A percentile compares a stretch with the other conserved stretches of the same genome.
Evolutionary conservation across 352 stramenopile species (phyloP).

Genomic region (Thalassiosira sp.): DNA sequence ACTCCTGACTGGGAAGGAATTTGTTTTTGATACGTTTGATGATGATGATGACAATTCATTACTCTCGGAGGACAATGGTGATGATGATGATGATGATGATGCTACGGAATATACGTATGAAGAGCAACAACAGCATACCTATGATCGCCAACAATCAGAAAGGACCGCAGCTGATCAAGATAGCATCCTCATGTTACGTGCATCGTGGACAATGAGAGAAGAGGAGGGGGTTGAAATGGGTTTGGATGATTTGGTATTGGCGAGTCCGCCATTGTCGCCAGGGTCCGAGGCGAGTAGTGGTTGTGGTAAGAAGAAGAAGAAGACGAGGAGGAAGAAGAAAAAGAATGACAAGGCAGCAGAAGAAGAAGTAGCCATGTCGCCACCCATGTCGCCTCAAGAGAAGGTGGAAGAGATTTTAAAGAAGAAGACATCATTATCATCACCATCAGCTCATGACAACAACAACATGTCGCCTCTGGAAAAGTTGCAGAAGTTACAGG

Average conservation of each 20-base stretch:
- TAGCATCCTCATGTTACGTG: no score
- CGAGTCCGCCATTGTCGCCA: not conserved
- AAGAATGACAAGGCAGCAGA: not conserved
- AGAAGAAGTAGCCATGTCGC: no score
- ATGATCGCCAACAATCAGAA: no score
- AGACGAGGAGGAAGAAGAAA: not conserved
- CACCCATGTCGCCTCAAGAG: not conserved
- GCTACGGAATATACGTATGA: slow-evolving; percentile 1
- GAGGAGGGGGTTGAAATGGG: slow-evolving; percentile 7
- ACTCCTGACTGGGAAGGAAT: slow-evolving; percentile 20
- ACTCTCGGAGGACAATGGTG: slow-evolving; percentile 7
- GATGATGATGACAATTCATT: slow-evolving; percentile 42
- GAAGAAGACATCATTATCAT: not conserved
- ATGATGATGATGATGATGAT: not conserved
- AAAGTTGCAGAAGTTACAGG: not conserved
- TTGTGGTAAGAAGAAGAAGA: not conserved
- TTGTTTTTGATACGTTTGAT: slow-evolving; percentile 24
- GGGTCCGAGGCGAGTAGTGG: not conserved
- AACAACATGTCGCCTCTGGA: not conserved
- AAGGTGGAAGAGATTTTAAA: not conserved
- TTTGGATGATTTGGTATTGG: slow-evolving; percentile 1
- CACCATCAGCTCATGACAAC: not conserved
- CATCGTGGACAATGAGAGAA: slow-evolving; percentile 11
- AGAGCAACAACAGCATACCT: no score
- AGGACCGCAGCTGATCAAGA: no score